Percentiles rank a stretch among this genome's conserved stretches.
phyloP scores from a whole-genome alignment of 495 filamentous ascomycete genomes.

The Rhypophila decipiens region DNA sequence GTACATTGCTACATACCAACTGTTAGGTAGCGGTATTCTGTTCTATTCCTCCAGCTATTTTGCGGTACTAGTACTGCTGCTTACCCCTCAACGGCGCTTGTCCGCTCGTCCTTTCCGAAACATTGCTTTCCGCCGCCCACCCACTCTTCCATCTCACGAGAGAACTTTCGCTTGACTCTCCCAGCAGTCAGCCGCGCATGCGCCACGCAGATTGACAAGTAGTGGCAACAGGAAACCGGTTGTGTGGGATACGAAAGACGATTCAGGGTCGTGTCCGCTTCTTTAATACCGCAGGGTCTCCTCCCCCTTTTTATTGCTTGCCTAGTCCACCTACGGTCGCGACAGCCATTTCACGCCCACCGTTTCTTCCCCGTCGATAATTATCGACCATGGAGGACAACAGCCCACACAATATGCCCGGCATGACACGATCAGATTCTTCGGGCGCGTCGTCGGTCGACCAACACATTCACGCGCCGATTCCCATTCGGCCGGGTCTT shows the following conservation, averaged over 20 bases:
- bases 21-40: not conserved
- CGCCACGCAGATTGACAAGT: conserved; percentile 11
- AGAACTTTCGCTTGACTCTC: not conserved
- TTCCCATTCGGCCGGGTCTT: conserved; percentile 45
- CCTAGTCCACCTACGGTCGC: not conserved
- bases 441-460: conserved; percentile 29
- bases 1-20: not conserved
- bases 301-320: not conserved
- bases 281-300: conserved; percentile 2
- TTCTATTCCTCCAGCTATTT: not conserved
- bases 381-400: conserved; percentile 25
- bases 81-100: not conserved
- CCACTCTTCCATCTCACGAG: not conserved
- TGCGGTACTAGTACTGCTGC: not conserved
- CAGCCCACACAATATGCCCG: conserved; percentile 5
- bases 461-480: conserved; percentile 30
- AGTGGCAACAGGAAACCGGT: conserved; percentile 13
- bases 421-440: conserved; percentile 30
- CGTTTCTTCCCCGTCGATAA: not conserved
- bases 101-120: not conserved
- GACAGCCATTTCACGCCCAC: conserved; percentile 1
- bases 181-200: conserved; percentile 2
- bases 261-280: not conserved
- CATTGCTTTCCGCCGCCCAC: not conserved
- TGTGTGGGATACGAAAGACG: conserved; percentile 12